These are phyloP conservation scores for Fusarium aywerte DNA, from an alignment of 2,329 filamentous ascomycete species.

Conservation along the genomic window DNA sequence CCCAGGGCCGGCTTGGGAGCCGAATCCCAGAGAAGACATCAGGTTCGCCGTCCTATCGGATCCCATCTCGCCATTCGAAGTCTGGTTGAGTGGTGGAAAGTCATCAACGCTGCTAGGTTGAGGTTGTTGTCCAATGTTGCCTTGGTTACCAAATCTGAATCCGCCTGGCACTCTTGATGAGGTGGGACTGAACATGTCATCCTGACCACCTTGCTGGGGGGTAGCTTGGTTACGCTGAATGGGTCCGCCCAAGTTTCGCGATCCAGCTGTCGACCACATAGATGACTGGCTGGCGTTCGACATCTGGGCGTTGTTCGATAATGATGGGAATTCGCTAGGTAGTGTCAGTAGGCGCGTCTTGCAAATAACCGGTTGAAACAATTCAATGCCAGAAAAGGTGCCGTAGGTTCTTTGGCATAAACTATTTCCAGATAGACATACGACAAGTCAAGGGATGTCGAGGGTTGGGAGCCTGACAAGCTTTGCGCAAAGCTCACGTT, in stretches of 20 bases:
- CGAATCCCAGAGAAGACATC: slow-evolving; percentile 66
- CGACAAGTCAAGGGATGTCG: slow-evolving; percentile 72
- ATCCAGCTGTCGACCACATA: slow-evolving; percentile 65
- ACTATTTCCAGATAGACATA: slow-evolving; percentile 57
- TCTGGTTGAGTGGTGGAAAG: slow-evolving; percentile 70
- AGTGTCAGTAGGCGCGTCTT: slow-evolving; percentile 13
- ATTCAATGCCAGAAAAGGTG: neutral
- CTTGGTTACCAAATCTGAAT: slow-evolving; percentile 66
- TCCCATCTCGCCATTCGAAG: slow-evolving; percentile 66
- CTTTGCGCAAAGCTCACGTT: slow-evolving; percentile 75
- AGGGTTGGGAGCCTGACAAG: slow-evolving; percentile 70
- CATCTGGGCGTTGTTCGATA: slow-evolving; percentile 70
- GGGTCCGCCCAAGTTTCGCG: slow-evolving; percentile 60
- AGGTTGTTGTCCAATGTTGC: slow-evolving; percentile 56
- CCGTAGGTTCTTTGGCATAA: neutral
- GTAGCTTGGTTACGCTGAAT: slow-evolving; percentile 64
- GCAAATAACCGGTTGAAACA: neutral
- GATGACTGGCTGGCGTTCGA: slow-evolving; percentile 60
- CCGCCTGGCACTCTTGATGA: slow-evolving; percentile 60
- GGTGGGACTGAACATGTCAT: slow-evolving; percentile 57
- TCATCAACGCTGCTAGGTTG: slow-evolving; percentile 66
- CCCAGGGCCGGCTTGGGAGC: slow-evolving; percentile 55
- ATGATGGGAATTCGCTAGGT: slow-evolving; percentile 74
- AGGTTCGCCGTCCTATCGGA: slow-evolving; percentile 64
- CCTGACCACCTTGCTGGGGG: slow-evolving; percentile 64